Percentiles rank a stretch among this genome's conserved stretches.
phyloP scores from a whole-genome alignment of 768 basidiomycete genomes.

The Pluteus cervinus region DNA sequence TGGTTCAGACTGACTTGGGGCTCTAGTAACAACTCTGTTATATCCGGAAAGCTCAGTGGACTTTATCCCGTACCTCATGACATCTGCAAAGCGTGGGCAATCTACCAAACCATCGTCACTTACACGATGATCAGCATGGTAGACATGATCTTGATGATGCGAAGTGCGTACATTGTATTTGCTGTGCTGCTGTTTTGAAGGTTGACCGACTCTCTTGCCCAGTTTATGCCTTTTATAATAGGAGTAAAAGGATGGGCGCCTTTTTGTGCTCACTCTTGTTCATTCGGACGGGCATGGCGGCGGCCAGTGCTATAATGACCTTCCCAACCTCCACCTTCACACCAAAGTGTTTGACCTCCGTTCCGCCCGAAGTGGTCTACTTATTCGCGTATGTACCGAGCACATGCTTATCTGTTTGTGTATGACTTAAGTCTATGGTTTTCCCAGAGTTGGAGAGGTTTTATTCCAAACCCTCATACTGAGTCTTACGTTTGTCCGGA shows the following conservation, averaged over 20 bases:
- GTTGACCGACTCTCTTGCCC: too few species aligned
- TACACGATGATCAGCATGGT: conserved; percentile 10
- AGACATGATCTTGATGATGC: conserved; percentile 12
- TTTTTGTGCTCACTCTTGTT: conserved; percentile 7
- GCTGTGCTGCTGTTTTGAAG: too few species aligned
- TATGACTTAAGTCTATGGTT: not conserved
- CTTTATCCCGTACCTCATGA: conserved; percentile 9
- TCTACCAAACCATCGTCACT: conserved; percentile 10
- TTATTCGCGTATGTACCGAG: conserved; percentile 8
- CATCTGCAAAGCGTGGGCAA: conserved; percentile 10
- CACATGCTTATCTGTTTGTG: not conserved
- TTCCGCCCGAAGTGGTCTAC: conserved; percentile 9
- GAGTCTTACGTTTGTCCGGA: conserved; percentile 12
- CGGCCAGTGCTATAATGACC: conserved; percentile 8
- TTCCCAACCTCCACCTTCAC: conserved; percentile 11
- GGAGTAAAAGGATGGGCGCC: conserved; percentile 8
- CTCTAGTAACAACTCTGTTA: conserved; percentile 8
- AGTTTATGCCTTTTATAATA: conserved; percentile 13
- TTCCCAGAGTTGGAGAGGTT: conserved; percentile 10
- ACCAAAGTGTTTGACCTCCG: conserved; percentile 8
- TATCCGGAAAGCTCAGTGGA: conserved; percentile 6
- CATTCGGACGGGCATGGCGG: conserved; percentile 7
- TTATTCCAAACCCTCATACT: conserved; percentile 10
- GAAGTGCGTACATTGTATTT: too few species aligned
- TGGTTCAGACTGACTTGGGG: not conserved